Conservation (phyloP, 2,329 filamentous ascomycete genomes). For the Capronia americana region DNA sequence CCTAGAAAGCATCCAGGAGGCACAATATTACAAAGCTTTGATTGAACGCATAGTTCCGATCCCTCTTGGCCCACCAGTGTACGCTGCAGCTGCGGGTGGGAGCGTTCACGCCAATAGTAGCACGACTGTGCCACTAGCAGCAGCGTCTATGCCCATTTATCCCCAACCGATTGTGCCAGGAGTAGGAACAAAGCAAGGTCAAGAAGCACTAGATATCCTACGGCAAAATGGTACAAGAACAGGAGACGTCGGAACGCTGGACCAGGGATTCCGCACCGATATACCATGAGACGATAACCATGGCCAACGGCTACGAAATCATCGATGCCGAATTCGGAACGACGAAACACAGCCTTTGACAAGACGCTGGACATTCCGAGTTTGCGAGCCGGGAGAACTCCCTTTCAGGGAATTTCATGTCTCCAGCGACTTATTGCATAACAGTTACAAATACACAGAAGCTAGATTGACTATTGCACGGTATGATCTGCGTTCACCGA, state of each 20-base stretch:
- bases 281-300: slow-evolving; percentile 9
- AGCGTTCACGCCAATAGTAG: neutral
- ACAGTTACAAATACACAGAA: neutral
- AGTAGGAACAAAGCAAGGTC: slow-evolving; percentile 13
- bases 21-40: slow-evolving; percentile 78
- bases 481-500: neutral
- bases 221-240: slow-evolving; percentile 6
- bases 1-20: slow-evolving; percentile 92
- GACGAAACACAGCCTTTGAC: too few relatives aligned
- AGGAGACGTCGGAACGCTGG: slow-evolving; percentile 10
- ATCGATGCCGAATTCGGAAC: too few relatives aligned
- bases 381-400: too few relatives aligned
- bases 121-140: neutral
- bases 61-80: neutral
- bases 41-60: slow-evolving; percentile 15
- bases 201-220: slow-evolving; percentile 12
- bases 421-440: neutral
- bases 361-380: too few relatives aligned
- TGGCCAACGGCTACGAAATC: neutral
- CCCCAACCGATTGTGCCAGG: neutral
- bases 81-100: neutral
- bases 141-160: neutral
- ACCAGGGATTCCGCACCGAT: slow-evolving; percentile 22
- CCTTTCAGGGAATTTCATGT: neutral
- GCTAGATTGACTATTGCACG: neutral